Percentiles rank a stretch among this genome's conserved stretches.
phyloP scores from a whole-genome alignment of 2,329 filamentous ascomycete species.

The Beauveria medogensis region DNA sequence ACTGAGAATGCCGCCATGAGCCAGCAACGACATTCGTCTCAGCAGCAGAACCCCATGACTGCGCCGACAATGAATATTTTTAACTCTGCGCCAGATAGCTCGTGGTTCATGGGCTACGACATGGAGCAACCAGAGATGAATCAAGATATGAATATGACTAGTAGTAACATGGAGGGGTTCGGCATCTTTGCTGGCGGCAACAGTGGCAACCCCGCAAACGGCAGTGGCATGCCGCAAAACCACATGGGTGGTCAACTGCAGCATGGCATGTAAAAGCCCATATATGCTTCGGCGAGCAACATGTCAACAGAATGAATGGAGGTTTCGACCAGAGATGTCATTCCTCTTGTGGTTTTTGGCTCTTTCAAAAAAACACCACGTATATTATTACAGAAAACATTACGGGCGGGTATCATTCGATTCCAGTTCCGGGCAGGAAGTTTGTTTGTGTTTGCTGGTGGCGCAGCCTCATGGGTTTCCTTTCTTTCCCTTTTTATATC shows the following conservation, averaged over 20 bases:
- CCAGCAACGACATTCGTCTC: background rate
- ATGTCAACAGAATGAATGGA: background rate
- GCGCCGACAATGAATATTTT: slow-evolving; percentile 16
- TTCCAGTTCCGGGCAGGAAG: background rate
- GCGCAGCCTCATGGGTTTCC: background rate
- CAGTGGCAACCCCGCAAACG: slow-evolving; percentile 4
- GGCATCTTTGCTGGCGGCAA: slow-evolving; percentile 35
- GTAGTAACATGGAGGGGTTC: slow-evolving; percentile 41
- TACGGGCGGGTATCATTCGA: background rate
- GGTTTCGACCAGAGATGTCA: background rate
- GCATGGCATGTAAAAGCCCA: slow-evolving; percentile 3
- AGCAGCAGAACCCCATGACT: slow-evolving; percentile 9
- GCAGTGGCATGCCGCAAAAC: slow-evolving; percentile 5
- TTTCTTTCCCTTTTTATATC: background rate
- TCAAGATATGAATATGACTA: slow-evolving; percentile 36
- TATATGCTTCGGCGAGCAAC: background rate
- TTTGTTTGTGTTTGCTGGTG: background rate
- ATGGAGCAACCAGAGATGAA: slow-evolving; percentile 64
- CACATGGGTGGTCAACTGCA: slow-evolving; percentile 8
- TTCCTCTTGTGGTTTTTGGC: background rate
- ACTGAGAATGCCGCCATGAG: background rate
- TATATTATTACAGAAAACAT: slow-evolving; percentile 3
- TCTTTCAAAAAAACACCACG: background rate
- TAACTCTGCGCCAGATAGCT: slow-evolving; percentile 45
- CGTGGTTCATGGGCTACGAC: slow-evolving; percentile 93